Base-by-base conservation (phyloP, 331 rosid genomes). In the Dryas integrifolia region DNA sequence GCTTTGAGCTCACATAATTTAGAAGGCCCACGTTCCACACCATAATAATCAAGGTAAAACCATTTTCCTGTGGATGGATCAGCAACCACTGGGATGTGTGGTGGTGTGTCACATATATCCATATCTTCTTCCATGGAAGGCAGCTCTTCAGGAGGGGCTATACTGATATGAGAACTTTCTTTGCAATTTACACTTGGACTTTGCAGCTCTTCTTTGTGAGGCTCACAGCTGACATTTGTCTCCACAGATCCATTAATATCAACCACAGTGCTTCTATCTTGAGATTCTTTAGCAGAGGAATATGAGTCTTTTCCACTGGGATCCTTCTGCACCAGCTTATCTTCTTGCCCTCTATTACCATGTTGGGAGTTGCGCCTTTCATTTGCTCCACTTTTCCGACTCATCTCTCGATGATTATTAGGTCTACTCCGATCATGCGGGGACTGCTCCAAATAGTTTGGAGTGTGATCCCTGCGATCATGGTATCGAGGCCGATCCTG, bases 71-170 rank as follows among this genome's bases (percentile, higher is more conserved):
- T 70, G 12, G 97, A 83, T 12, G 80, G 79, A 74, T 87, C 94
- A 21, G 92, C 79, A 78, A 83, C 82, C 62, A 85, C 58, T 49
- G 97, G 87, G 76, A 83, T 91, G 79, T 95, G 99, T 15, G 99
- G 99, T 24, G 99, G 99, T 57, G 99, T 95, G 74, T 95, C 97
- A 66, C 98, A 92, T 70, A 95, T 95, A 84, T 95, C 99, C 99
- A 95, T 95, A 71, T 95, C 99, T 83, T 95, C 99, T 79, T 95
- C 99, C 99, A 95, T 95, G 2, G 98, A 92, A 81, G 86, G 91
- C 67, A 85, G 83, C 86, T 92, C 99, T 70, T 88, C 99, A 9
- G 80, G 82, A 72, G 83, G 82, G 65, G 84, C 84, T 69, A 68
- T 91, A 58, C 74, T 58, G 52, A 30, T 71, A 30, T 77, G 73